Evolutionary conservation across 441 rosid species (phyloP).

Genomic region (Bocquillonia castaneifolia): DNA sequence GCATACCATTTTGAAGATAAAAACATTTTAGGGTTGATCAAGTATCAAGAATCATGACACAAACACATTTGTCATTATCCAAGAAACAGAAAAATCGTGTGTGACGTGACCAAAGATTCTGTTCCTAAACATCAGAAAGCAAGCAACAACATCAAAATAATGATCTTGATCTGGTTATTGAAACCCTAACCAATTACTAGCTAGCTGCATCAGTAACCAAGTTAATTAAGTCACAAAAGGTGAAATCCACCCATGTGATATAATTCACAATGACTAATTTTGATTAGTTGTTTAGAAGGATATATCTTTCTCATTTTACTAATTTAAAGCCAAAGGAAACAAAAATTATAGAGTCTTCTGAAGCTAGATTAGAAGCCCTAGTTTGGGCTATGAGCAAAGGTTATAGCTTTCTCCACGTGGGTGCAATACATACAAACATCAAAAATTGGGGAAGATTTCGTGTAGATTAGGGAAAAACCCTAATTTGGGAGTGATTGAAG

Average conservation of each 20-base stretch:
- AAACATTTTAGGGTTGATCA: conserved; percentile 24
- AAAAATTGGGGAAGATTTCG: conserved; percentile 31
- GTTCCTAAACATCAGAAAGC: conserved; percentile 32
- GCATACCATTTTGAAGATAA: conserved; percentile 8
- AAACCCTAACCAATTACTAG: conserved; percentile 32
- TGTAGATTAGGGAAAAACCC: conserved; percentile 34
- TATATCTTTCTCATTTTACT: conserved; percentile 16
- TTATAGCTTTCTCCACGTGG: conserved; percentile 32
- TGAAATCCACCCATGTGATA: conserved; percentile 13
- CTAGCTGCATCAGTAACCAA: background rate
- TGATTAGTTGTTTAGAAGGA: conserved; percentile 25
- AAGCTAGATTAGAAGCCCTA: conserved; percentile 28
- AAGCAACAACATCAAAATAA: conserved; percentile 22
- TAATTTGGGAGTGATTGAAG: conserved; percentile 22
- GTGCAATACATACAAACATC: conserved; percentile 12
- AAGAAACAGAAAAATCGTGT: conserved; percentile 41
- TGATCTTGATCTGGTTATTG: conserved; percentile 31
- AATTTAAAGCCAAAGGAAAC: conserved; percentile 15
- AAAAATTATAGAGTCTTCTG: conserved; percentile 28
- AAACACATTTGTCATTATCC: conserved; percentile 39
- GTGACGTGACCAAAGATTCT: conserved; percentile 80
- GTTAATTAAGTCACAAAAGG: conserved; percentile 10
- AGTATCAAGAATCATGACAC: conserved; percentile 34
- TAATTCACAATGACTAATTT: conserved; percentile 5
- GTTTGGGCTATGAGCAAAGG: conserved; percentile 26